A percentile compares a stretch with the other conserved stretches of the same genome.
Conservation (phyloP, 1,139 yeast genomes). For the Nadsonia starkeyi-henricii region DNA sequence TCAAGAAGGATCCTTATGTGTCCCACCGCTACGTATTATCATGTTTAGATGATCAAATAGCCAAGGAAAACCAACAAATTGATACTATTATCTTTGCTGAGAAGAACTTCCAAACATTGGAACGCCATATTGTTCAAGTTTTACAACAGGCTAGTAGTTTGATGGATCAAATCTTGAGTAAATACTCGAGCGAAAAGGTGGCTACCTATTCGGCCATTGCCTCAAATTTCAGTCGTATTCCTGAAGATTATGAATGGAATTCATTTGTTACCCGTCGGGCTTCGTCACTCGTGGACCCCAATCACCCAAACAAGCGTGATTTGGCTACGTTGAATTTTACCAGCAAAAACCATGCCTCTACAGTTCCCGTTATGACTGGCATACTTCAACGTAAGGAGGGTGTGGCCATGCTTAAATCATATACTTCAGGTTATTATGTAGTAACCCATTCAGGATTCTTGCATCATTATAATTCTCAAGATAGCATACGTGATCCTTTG, state of each 20-base stretch:
- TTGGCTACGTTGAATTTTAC: conserved; percentile 26
- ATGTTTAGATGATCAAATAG: conserved; percentile 29
- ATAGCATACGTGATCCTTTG: conserved; percentile 27
- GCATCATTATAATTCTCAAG: conserved; percentile 33
- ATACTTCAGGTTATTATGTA: conserved; percentile 31
- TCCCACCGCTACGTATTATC: conserved; percentile 26
- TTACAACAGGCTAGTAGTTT: conserved; percentile 27
- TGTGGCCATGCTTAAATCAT: conserved; percentile 26
- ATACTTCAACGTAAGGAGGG: conserved; percentile 32
- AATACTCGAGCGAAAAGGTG: conserved; percentile 18
- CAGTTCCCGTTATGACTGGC: conserved; percentile 35
- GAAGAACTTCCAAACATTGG: conserved; percentile 28
- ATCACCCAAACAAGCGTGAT: conserved; percentile 26
- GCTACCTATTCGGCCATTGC: conserved; percentile 22
- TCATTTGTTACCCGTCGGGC: conserved; percentile 24
- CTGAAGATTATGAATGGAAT: conserved; percentile 33
- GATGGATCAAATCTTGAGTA: conserved; percentile 20
- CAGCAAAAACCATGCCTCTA: conserved; percentile 27
- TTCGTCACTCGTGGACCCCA: conserved; percentile 21
- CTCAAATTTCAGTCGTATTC: conserved; percentile 21
- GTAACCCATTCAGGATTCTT: conserved; percentile 32
- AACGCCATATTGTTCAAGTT: conserved; percentile 29
- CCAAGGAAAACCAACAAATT: conserved; percentile 31
- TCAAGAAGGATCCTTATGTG: conserved; percentile 33
- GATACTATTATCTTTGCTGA: conserved; percentile 31